Percentiles rank a stretch among this genome's conserved stretches.
phyloP scores from a whole-genome alignment of 352 stramenopile genomes.

The Globisporangium spiculum region DNA sequence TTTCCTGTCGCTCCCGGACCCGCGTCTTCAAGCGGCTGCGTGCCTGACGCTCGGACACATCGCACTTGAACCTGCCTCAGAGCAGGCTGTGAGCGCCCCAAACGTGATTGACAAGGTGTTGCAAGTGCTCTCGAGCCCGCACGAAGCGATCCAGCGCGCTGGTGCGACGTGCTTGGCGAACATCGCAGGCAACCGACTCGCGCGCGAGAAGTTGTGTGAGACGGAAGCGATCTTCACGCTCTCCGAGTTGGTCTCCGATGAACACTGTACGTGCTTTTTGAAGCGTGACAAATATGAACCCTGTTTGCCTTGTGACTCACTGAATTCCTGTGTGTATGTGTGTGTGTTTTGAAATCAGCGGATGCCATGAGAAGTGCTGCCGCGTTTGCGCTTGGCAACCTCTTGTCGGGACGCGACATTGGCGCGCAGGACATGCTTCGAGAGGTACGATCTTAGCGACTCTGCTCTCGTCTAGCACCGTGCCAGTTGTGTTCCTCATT shows the following conservation, averaged over 20 bases:
- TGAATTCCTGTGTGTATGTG: not conserved
- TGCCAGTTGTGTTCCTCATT: not conserved
- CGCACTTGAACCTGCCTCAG: constrained; percentile 39
- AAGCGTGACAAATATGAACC: not conserved
- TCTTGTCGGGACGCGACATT: constrained; percentile 57
- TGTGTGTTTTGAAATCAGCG: constrained; percentile 17
- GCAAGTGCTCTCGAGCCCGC: constrained; percentile 40
- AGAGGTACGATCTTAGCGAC: constrained; percentile 23
- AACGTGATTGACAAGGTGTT: constrained; percentile 41
- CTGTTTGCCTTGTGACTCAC: constrained; percentile 11
- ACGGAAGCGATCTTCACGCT: constrained; percentile 42
- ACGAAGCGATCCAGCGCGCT: constrained; percentile 62
- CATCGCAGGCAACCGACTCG: constrained; percentile 39
- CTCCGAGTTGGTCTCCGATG: constrained; percentile 42
- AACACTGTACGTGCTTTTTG: constrained; percentile 32
- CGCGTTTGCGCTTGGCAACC: constrained; percentile 67
- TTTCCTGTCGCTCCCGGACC: constrained; percentile 47
- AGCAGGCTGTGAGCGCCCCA: constrained; percentile 27
- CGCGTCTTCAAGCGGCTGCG: constrained; percentile 57
- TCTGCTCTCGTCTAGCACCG: not conserved
- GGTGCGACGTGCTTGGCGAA: constrained; percentile 51
- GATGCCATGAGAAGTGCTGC: constrained; percentile 53
- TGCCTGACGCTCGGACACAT: constrained; percentile 65
- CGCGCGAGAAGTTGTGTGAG: constrained; percentile 45
- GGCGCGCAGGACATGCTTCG: constrained; percentile 53